These are phyloP conservation scores for Thalassiosira exigua DNA, from an alignment of 352 stramenopile genomes.

Conservation along the genomic window DNA sequence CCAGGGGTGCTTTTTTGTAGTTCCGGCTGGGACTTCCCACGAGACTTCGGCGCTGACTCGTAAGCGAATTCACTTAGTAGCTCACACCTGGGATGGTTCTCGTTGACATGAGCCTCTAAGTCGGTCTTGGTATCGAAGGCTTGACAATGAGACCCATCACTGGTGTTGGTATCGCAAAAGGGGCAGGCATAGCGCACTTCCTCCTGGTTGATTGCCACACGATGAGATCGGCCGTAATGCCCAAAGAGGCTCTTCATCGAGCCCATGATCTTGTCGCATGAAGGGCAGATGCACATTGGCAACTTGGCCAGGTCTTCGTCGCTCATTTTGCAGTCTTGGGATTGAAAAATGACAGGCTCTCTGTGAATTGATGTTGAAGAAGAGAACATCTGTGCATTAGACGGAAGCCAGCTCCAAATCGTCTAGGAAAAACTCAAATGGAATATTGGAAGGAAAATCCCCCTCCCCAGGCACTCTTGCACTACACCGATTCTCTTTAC, in stretches of 20 bases:
- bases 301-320: constrained; percentile 11
- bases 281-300: constrained; percentile 33
- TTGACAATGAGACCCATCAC: constrained; percentile 6
- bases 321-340: no score
- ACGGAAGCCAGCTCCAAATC: no score
- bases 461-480: no score
- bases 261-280: constrained; percentile 27
- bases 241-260: constrained; percentile 33
- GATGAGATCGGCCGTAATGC: constrained; percentile 28
- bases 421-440: no score
- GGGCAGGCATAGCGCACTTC: constrained; percentile 29
- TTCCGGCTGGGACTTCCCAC: neutral
- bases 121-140: constrained; percentile 4
- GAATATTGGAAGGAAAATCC: no score
- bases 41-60: neutral
- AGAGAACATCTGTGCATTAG: no score
- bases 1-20: neutral
- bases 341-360: no score
- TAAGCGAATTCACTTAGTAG: neutral
- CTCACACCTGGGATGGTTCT: constrained; percentile 17
- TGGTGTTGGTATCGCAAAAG: constrained; percentile 17
- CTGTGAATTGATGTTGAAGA: no score
- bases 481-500: no score
- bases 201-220: constrained; percentile 22
- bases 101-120: constrained; percentile 21